Conservation (phyloP, 176 grass and related monocot genomes). For the Bromus sterilis region DNA sequence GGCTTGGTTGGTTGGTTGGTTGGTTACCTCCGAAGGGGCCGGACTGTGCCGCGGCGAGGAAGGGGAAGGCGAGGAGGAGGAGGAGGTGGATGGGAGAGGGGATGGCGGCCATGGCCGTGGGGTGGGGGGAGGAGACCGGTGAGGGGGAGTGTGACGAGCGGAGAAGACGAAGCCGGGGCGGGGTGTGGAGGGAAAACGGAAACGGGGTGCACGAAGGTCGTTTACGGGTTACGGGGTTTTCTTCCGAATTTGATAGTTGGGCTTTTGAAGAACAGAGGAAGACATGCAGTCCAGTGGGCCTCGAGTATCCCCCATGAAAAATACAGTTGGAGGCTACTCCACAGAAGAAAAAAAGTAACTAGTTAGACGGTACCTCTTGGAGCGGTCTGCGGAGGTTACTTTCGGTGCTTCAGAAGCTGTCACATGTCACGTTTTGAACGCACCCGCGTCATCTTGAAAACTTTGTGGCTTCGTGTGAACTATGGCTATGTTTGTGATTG, state of each 20-base stretch:
- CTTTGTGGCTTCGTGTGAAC: no score
- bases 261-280: not conserved
- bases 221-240: not conserved
- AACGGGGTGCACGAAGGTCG: not conserved
- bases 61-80: not conserved
- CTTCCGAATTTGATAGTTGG: not conserved
- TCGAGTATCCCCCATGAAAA: no score
- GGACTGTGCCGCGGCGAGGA: not conserved
- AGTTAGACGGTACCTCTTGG: no score
- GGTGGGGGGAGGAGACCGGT: not conserved
- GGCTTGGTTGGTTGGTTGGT: not conserved
- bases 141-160: conserved; percentile 9
- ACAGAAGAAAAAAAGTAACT: no score
- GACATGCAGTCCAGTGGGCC: no score
- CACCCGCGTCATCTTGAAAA: no score
- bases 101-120: not conserved
- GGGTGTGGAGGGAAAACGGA: conserved; percentile 28
- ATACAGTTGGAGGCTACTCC: no score
- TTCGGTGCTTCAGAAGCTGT: no score
- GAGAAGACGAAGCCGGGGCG: conserved; percentile 16
- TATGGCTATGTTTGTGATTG: no score
- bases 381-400: no score
- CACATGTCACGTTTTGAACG: no score
- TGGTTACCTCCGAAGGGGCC: conserved; percentile 12
- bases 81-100: not conserved